Base-by-base conservation (phyloP, 202 grass and related monocot species). In the Schoenoplectus triqueter region DNA sequence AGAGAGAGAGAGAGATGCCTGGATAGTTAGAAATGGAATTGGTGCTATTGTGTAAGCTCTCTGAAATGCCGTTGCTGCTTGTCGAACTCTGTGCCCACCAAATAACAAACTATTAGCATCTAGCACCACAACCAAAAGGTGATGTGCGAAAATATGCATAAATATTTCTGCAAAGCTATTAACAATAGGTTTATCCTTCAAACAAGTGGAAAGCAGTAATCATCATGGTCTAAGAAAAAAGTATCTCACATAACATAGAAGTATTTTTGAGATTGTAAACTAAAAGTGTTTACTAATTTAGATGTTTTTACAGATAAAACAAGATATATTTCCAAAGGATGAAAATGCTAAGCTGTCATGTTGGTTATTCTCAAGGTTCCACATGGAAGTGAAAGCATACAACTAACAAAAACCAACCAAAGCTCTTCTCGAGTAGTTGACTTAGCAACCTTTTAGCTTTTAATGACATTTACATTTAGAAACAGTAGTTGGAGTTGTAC, bases 21-120 rank as follows among this genome's bases (percentile, higher is more conserved):
- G 80, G 13, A 72, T 61, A 81, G 40, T 69, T 60, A 70, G 85
- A 81, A 51, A 22, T 71, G 50, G 65, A 60, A 80, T 70, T 55
- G 41, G 15, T 31, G 56, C 63, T 64, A 66, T 21, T 31, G 17
- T 19, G 63, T 21, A 86, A 86, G 40, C 75, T 86, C 78, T 86
- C 85, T 86, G 75, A 61, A 69, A 80, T 47, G 39, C 73, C 78
- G 31, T 81, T 80, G 75, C 62, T 69, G 78, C 75, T 80, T 69
- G 78, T 50, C 11, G 85, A 86, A 86, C 75, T 69, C 75, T 86
- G 63, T 69, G 42, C 60, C n/a, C 8, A 56, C 52, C 46, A 48
- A 76, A 85, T 49, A 64, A 0, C 69, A 63, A 63, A 73, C 14
- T 79, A 61, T 79, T 61, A 79, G 39, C 52, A 79, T 31, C 75